Evolutionary conservation across 2,329 filamentous ascomycete species (phyloP).

Genomic region (Zasmidium citrigriseum): DNA sequence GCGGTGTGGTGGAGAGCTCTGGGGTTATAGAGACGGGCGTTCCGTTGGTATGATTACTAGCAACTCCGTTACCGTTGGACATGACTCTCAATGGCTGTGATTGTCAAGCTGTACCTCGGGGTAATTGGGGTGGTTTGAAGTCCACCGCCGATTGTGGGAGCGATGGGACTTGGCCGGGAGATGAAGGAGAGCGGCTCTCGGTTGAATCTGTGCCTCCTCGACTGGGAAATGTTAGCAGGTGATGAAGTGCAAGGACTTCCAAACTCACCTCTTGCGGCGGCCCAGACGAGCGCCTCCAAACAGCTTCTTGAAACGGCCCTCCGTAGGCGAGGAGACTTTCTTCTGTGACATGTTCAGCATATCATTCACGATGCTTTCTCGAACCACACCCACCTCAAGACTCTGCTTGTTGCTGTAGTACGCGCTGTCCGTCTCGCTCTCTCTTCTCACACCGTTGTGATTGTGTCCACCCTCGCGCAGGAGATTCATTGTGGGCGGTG

Average conservation of each 20-base stretch:
- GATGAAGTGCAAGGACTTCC: neutral
- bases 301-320: constrained; percentile 33
- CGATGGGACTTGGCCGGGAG: constrained; percentile 11
- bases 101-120: constrained; percentile 25
- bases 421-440: constrained; percentile 15
- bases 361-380: neutral
- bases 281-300: constrained; percentile 26
- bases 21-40: constrained; percentile 16
- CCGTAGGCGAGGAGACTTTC: constrained; percentile 16
- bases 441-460: constrained; percentile 12
- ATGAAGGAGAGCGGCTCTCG: constrained; percentile 1
- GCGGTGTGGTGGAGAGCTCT: constrained; percentile 24
- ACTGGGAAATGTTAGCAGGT: constrained; percentile 12
- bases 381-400: constrained; percentile 2
- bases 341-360: constrained; percentile 14
- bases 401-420: constrained; percentile 11
- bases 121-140: constrained; percentile 16
- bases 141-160: constrained; percentile 13
- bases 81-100: constrained; percentile 31
- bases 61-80: constrained; percentile 18
- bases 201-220: constrained; percentile 6
- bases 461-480: constrained; percentile 14
- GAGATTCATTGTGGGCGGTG: constrained; percentile 25
- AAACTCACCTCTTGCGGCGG: constrained; percentile 30
- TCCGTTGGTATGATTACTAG: constrained; percentile 8